Percentiles rank a stretch among this genome's conserved stretches.
Conservation (phyloP, 2,329 filamentous ascomycete species). For the Fusarium veterinarium region DNA sequence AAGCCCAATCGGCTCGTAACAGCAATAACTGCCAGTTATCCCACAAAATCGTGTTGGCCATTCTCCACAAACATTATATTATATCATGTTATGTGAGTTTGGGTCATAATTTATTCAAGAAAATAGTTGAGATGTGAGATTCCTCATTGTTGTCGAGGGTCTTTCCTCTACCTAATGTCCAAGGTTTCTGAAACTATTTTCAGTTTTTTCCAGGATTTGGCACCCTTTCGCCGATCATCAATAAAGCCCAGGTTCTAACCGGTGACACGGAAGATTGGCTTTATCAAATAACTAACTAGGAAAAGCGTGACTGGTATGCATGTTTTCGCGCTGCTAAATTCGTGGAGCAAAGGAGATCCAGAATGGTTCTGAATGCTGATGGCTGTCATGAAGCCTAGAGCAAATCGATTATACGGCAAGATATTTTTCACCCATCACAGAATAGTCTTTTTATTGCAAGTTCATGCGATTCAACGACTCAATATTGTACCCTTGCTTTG, state of each 20-base stretch:
- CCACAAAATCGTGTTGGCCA: neutral
- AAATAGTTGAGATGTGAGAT: neutral
- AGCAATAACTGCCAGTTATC: neutral
- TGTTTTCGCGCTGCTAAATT: neutral
- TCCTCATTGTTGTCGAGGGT: neutral
- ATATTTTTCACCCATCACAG: neutral
- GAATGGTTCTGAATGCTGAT: neutral
- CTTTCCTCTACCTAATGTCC: neutral
- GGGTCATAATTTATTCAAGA: neutral
- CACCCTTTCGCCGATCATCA: neutral
- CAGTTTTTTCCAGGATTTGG: neutral
- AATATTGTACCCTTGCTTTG: neutral
- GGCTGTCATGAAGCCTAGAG: neutral
- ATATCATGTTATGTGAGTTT: neutral
- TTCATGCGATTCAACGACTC: neutral
- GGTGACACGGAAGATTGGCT: neutral
- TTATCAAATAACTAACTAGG: neutral
- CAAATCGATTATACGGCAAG: neutral
- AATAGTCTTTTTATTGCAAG: neutral
- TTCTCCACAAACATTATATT: neutral
- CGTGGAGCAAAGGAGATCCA: neutral
- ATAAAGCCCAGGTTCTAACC: neutral
- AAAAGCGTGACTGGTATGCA: neutral
- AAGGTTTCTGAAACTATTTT: neutral
- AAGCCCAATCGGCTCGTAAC: neutral